Conservation (phyloP, 768 basidiomycete genomes). For the Naganishia vaughanmartiniae region DNA sequence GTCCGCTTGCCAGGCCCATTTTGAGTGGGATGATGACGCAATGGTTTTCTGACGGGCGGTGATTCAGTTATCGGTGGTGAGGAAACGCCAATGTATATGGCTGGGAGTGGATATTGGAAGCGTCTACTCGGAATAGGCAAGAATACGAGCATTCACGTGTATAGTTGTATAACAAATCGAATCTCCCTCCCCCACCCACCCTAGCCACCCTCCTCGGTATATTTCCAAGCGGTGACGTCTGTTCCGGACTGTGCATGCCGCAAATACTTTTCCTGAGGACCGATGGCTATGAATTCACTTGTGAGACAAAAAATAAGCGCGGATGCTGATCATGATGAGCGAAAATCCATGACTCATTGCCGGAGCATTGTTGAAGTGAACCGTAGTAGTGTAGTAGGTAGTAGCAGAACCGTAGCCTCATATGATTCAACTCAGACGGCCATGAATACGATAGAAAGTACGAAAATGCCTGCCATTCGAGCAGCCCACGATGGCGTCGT, state of each 20-base stretch:
- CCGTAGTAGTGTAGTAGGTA: neutral
- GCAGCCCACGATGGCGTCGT: too few species aligned
- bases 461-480: too few species aligned
- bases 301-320: conserved; percentile 19
- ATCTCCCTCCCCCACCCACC: too few species aligned
- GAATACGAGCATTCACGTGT: neutral
- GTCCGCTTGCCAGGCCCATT: conserved; percentile 17
- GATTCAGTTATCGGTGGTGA: neutral
- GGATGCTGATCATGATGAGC: conserved; percentile 3
- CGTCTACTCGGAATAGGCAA: too few species aligned
- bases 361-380: neutral
- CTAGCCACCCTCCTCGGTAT: too few species aligned
- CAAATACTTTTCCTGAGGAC: conserved; percentile 6
- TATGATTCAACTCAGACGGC: too few species aligned
- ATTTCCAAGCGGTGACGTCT: neutral
- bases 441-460: too few species aligned
- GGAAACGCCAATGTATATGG: neutral
- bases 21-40: neutral
- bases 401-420: too few species aligned
- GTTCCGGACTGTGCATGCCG: neutral
- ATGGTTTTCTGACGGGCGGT: too few species aligned
- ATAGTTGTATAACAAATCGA: neutral
- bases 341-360: neutral
- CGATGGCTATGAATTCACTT: conserved; percentile 9
- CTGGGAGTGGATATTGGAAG: neutral